Evolutionary conservation across 345 rosid species (phyloP).

Genomic region (Nephelium lappaceum): DNA sequence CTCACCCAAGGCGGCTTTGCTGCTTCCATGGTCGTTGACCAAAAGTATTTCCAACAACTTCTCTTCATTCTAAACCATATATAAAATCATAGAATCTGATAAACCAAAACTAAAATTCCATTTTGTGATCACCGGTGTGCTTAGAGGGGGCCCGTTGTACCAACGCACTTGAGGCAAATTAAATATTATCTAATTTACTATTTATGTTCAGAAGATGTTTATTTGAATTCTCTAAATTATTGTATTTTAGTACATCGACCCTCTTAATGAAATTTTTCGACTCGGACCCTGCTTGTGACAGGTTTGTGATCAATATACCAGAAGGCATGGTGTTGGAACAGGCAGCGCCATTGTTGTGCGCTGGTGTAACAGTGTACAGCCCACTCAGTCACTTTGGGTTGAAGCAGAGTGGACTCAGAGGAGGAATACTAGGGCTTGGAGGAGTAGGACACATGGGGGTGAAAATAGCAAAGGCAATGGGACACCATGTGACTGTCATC

Average conservation of each 20-base stretch:
- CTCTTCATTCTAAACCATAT: too few species aligned
- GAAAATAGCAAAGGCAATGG: conserved; percentile 93
- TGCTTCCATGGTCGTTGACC: conserved; percentile 50
- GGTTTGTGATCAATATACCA: conserved; percentile 87
- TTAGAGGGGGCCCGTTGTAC: too few species aligned
- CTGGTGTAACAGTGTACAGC: conserved; percentile 89
- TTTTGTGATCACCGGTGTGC: too few species aligned
- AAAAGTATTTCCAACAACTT: conserved; percentile 41
- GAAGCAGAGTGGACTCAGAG: conserved; percentile 62
- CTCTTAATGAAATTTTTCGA: too few species aligned
- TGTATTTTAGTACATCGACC: too few species aligned
- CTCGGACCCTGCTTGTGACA: conserved; percentile 16
- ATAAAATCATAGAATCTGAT: too few species aligned
- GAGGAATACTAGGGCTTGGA: conserved; percentile 89
- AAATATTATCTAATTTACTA: too few species aligned
- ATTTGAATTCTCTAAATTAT: too few species aligned
- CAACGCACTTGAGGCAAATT: too few species aligned
- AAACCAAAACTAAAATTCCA: too few species aligned
- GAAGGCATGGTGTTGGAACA: conserved; percentile 85
- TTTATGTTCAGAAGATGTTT: too few species aligned
- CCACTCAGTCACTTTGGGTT: conserved; percentile 83
- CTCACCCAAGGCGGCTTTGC: conserved; percentile 67
- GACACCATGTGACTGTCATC: conserved; percentile 90
- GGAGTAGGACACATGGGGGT: conserved; percentile 99
- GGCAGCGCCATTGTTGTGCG: conserved; percentile 85